These are phyloP conservation scores for Dioszegia hungarica DNA, from an alignment of 768 basidiomycete genomes.

Conservation along the genomic window DNA sequence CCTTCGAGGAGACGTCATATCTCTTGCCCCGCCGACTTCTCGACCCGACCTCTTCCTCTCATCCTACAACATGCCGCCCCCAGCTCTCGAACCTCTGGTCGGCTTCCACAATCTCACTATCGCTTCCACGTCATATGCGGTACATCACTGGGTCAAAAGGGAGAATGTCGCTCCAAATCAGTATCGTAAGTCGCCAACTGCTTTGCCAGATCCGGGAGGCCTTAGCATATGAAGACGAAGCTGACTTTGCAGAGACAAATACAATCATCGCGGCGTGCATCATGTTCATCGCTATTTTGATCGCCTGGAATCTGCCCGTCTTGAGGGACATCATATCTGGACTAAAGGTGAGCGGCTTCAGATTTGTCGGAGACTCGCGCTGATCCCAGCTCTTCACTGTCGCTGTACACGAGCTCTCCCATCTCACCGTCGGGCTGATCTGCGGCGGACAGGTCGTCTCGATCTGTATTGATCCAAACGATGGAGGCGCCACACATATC, in stretches of 20 bases:
- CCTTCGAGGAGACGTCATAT: too few relatives aligned
- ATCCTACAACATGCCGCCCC: neutral
- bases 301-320: conserved; percentile 47
- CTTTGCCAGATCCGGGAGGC: neutral
- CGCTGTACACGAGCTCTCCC: conserved; percentile 43
- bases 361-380: neutral
- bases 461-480: conserved; percentile 45
- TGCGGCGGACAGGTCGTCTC: conserved; percentile 47
- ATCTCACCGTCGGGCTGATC: conserved; percentile 40
- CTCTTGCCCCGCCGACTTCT: too few relatives aligned
- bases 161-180: conserved; percentile 24
- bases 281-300: conserved; percentile 40
- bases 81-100: neutral
- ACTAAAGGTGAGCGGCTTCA: conserved; percentile 36
- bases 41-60: too few relatives aligned
- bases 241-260: conserved; percentile 36
- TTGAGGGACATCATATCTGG: conserved; percentile 44
- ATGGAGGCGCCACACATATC: conserved; percentile 40
- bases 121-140: neutral
- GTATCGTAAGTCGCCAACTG: conserved; percentile 23
- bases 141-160: conserved; percentile 11
- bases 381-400: conserved; percentile 41
- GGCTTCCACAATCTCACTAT: neutral
- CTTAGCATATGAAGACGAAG: too few relatives aligned
- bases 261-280: conserved; percentile 46